phyloP scores from a whole-genome alignment of 352 stramenopile species.

The Phytophthora pluvialis region DNA sequence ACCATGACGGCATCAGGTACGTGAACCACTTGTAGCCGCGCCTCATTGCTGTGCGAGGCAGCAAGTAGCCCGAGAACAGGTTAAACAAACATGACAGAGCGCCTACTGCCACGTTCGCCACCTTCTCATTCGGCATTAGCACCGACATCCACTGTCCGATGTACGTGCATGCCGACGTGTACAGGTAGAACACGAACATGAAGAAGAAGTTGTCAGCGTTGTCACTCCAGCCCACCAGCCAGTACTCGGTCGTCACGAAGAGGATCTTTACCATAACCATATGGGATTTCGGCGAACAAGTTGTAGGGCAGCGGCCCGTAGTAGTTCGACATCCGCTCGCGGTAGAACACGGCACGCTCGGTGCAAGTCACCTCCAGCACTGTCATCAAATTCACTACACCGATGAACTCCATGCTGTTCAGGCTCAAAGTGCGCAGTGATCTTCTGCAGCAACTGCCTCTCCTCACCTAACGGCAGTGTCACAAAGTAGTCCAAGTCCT shows the following conservation, averaged over 20 bases:
- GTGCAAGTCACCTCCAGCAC: no score
- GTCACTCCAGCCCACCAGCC: no score
- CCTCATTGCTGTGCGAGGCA: constrained; percentile 61
- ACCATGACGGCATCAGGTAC: constrained; percentile 69
- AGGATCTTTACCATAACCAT: constrained; percentile 18
- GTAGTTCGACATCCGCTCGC: no score
- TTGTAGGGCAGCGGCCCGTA: no score
- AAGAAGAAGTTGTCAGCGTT: constrained; percentile 1
- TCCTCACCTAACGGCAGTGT: constrained; percentile 57
- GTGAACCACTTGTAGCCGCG: constrained; percentile 69
- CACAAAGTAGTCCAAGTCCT: constrained; percentile 58
- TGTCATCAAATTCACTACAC: no score
- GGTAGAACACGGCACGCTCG: no score
- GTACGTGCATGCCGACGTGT: constrained; percentile 67
- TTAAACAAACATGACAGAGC: constrained; percentile 78
- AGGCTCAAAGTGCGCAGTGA: no score
- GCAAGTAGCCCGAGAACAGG: constrained; percentile 63
- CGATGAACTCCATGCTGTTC: not conserved
- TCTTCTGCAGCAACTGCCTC: constrained; percentile 38
- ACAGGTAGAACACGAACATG: constrained; percentile 53
- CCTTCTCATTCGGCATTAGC: constrained; percentile 73
- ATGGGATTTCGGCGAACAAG: no score
- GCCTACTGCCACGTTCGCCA: constrained; percentile 69
- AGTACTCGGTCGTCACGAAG: not conserved
- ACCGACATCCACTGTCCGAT: constrained; percentile 75